Evolutionary conservation across 768 basidiomycete genomes (phyloP).

Genomic region (Phlebiopsis flavidoalba): DNA sequence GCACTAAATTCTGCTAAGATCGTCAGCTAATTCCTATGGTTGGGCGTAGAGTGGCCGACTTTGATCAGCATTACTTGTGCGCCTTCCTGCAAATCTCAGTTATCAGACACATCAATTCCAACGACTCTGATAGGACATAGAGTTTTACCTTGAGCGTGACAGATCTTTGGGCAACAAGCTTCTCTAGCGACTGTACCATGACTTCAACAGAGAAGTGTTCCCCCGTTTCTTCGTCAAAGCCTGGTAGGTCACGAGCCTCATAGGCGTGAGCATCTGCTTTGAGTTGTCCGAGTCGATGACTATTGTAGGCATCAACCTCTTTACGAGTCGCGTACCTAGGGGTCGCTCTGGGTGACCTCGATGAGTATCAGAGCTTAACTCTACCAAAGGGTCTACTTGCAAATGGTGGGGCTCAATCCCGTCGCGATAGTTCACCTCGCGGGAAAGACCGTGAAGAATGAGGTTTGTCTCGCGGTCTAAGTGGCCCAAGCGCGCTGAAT

Average conservation of each 20-base stretch:
- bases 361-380: too few relatives aligned
- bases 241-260: constrained; percentile 17
- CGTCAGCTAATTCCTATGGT: not conserved
- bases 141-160: not conserved
- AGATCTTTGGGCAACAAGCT: not conserved
- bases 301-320: not conserved
- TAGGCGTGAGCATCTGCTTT: constrained; percentile 31
- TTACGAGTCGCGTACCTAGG: not conserved
- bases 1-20: constrained; percentile 51
- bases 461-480: constrained; percentile 38
- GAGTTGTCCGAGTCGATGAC: constrained; percentile 11
- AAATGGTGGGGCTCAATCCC: constrained; percentile 79
- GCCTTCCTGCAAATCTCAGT: constrained; percentile 43
- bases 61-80: constrained; percentile 86
- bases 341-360: too few relatives aligned
- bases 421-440: constrained; percentile 57
- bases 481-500: constrained; percentile 75
- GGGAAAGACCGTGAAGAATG: constrained; percentile 52
- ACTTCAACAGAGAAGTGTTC: not conserved
- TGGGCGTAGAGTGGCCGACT: constrained; percentile 27
- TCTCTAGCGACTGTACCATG: not conserved
- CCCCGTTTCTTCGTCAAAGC: constrained; percentile 24
- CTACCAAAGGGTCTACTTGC: constrained; percentile 31
- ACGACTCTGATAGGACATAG: not conserved
- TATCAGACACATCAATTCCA: too few relatives aligned